These are phyloP conservation scores for Chaetomium sp. DNA, from an alignment of 2,329 filamentous ascomycete species.

Conservation along the genomic window DNA sequence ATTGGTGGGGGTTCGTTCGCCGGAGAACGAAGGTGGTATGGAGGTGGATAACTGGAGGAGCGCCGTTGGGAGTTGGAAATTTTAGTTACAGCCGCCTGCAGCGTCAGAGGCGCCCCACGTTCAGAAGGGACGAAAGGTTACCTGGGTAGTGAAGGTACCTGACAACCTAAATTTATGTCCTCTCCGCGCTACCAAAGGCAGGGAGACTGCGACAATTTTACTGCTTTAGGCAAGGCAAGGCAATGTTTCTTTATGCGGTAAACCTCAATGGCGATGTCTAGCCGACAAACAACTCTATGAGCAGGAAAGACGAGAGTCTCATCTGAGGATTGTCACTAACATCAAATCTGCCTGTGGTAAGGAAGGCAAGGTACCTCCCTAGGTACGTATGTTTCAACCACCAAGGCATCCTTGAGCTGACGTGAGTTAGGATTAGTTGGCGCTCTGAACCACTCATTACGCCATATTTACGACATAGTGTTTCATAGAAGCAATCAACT, in stretches of 20 bases:
- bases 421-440: not conserved
- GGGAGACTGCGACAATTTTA: not conserved
- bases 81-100: constrained; percentile 5
- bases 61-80: constrained; percentile 16
- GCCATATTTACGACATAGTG: not conserved
- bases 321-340: not conserved
- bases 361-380: too few species aligned
- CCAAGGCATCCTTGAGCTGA: not conserved
- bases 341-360: too few species aligned
- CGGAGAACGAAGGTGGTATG: not conserved
- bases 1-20: constrained; percentile 12
- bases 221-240: too few species aligned
- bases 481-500: not conserved
- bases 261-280: not conserved
- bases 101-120: constrained; percentile 7
- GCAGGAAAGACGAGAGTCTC: not conserved
- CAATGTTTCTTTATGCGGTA: not conserved
- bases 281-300: not conserved
- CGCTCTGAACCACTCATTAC: not conserved
- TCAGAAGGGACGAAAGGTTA: not conserved
- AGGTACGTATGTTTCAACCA: not conserved
- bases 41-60: not conserved
- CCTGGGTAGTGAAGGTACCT: not conserved
- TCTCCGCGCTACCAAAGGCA: not conserved
- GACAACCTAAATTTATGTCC: not conserved